A percentile compares a stretch with the other conserved stretches of the same genome.
Evolutionary conservation across 2,329 filamentous ascomycete genomes (phyloP).

Genomic region (Cladosporium oxysporum): DNA sequence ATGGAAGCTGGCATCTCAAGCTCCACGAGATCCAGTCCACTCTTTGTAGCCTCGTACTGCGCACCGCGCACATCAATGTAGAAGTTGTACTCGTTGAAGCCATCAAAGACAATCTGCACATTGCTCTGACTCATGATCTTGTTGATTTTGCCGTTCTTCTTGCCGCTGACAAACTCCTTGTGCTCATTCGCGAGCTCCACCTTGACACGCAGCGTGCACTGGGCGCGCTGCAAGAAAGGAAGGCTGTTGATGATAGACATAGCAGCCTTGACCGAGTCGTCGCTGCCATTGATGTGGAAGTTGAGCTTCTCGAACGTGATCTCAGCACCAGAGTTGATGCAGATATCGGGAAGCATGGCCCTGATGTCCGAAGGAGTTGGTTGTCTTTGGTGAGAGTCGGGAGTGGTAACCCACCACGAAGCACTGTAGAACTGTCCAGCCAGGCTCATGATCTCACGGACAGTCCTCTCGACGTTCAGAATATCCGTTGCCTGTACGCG

Average conservation of each 20-base stretch:
- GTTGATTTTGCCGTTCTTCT: conserved; percentile 99
- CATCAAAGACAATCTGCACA: conserved; percentile 98
- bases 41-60: conserved; percentile 91
- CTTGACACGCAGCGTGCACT: conserved; percentile 94
- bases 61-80: conserved; percentile 96
- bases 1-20: conserved; percentile 99
- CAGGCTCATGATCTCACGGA: conserved; percentile 92
- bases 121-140: conserved; percentile 99
- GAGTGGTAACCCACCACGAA: conserved; percentile 88
- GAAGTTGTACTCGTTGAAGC: conserved; percentile 99
- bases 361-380: conserved; percentile 71
- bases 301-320: conserved; percentile 91
- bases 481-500: conserved; percentile 92
- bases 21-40: conserved; percentile 87
- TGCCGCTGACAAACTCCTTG: conserved; percentile 98
- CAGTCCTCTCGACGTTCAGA: conserved; percentile 89
- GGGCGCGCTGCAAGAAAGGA: conserved; percentile 80
- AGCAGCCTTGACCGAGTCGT: conserved; percentile 95
- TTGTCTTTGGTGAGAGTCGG: conserved; percentile 64
- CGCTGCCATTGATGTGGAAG: conserved; percentile 92
- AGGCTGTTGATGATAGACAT: conserved; percentile 91
- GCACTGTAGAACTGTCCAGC: conserved; percentile 97
- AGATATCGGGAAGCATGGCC: conserved; percentile 92
- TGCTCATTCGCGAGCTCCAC: conserved; percentile 99
- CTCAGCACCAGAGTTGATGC: conserved; percentile 92